Conservation (phyloP, 257 asterid genomes). For the Solanum tarijense region DNA sequence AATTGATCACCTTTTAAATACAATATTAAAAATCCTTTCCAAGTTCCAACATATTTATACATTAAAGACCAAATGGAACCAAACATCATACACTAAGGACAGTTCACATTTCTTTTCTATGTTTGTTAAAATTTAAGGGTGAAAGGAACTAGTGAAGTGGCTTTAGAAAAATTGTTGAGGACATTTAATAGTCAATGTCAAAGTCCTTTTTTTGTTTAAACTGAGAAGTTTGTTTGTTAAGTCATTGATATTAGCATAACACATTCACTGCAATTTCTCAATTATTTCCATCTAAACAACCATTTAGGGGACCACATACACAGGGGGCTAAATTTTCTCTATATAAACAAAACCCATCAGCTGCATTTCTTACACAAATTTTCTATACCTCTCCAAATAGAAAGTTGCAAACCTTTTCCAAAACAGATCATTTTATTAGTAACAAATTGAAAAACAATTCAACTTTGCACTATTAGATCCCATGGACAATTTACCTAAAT, state of each 20-base stretch:
- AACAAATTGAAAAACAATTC: not conserved
- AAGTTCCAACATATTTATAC: not conserved
- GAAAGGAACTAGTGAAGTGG: not conserved
- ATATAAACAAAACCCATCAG: not conserved
- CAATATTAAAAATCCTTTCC: not conserved
- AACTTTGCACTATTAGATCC: not conserved
- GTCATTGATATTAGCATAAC: not conserved
- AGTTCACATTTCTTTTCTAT: not conserved
- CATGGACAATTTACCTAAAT: constrained; percentile 53
- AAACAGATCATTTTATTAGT: not conserved
- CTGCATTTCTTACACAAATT: not conserved
- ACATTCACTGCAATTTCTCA: not conserved
- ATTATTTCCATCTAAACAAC: not conserved
- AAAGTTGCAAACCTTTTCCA: not conserved
- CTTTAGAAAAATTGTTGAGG: not conserved
- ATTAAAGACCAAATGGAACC: not conserved
- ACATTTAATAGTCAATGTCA: not conserved
- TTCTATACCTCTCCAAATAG: not conserved
- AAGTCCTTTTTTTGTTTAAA: not conserved
- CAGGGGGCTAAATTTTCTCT: not conserved
- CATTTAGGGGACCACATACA: not conserved
- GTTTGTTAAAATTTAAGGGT: not conserved
- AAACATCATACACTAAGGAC: not conserved
- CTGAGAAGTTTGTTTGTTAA: not conserved
- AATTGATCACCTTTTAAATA: not conserved